Conservation (phyloP, 345 rosid species). For the Nephelium lappaceum region DNA sequence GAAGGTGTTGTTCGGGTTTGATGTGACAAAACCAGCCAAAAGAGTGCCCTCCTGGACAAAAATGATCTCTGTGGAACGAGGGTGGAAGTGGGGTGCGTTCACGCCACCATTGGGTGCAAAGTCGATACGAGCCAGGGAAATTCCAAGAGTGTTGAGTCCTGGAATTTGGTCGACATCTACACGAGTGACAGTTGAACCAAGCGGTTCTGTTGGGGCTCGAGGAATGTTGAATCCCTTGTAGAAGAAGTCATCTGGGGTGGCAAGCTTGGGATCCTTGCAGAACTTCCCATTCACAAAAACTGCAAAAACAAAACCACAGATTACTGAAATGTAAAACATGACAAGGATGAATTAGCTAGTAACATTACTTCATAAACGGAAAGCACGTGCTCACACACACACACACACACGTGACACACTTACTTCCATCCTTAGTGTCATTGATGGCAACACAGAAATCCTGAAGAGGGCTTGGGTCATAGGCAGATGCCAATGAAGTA, state of each 20-base stretch:
- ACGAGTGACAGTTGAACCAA: conserved; percentile 22
- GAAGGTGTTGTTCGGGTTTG: conserved; percentile 23
- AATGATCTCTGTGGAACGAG: conserved; percentile 30
- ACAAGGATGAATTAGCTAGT: neutral
- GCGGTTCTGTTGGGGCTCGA: conserved; percentile 5
- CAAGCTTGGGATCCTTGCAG: conserved; percentile 21
- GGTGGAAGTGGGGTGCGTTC: conserved; percentile 41
- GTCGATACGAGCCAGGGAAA: conserved; percentile 32
- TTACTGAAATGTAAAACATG: neutral
- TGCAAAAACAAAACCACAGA: neutral
- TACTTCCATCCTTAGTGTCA: conserved; percentile 14
- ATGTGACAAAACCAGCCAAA: conserved; percentile 30
- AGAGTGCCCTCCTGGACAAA: conserved; percentile 30
- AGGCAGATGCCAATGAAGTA: conserved; percentile 16
- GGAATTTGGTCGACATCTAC: conserved; percentile 17
- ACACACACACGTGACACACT: neutral
- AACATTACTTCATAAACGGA: neutral
- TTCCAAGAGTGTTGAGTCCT: conserved; percentile 36
- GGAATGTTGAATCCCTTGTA: conserved; percentile 28
- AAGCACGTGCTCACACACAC: neutral
- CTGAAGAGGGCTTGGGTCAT: conserved; percentile 33
- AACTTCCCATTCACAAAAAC: conserved; percentile 31
- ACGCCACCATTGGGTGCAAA: conserved; percentile 31
- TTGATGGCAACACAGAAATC: conserved; percentile 35
- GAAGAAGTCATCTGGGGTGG: conserved; percentile 27